Base-by-base conservation (phyloP, 176 grass and related monocot genomes). In the Phyllostachys edulis region DNA sequence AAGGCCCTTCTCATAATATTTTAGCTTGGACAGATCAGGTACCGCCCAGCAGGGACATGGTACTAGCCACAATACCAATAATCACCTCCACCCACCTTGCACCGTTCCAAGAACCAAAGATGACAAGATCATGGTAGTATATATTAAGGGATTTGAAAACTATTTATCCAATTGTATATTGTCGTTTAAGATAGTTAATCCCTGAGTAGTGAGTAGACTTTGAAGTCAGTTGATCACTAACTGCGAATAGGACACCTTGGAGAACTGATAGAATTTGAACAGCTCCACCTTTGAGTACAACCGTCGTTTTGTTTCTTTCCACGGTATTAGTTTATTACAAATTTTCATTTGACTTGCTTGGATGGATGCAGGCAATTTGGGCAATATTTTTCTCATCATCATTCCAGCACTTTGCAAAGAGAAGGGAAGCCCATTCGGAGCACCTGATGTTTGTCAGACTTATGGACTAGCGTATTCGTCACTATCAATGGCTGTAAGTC, bases 341-440 rank as follows among this genome's bases (percentile, higher is more conserved):
- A 37, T 26, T 32, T 38, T 61, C 0, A 26, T 6, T n/a, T 69
- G 24, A 42, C 7, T 69, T 75, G 4, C 20, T 72, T 84, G 72
- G 5, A 10, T 57, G 32, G 50, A 36, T 77, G 82, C 86, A 97
- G 90, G 92, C 20, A 98, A 98, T 65, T 70, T 90, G 74, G 96
- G 93, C 61, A 95, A 92, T 67, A 86, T 95, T 87, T 92, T 94
- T 52, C 85, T 98, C 44, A 94, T 98, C 79, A 82, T 98, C 79
- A 82, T 98, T 69, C 96, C 93, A 83, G 71, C 91, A 78, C 89
- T 98, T 62, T 98, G 93, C 79, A 94, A 98, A 74, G 96, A 98
- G 89, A 92, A 91, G 67, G 91, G 93, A 47, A 98, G 91, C 42
- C 96, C 96, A 0, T 98, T 94, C 63, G 93, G 96, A 74, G 84